A percentile compares a stretch with the other conserved stretches of the same genome.
Conservation (phyloP, 1,284 basidiomycete species). For the Rhodofomes roseus region DNA sequence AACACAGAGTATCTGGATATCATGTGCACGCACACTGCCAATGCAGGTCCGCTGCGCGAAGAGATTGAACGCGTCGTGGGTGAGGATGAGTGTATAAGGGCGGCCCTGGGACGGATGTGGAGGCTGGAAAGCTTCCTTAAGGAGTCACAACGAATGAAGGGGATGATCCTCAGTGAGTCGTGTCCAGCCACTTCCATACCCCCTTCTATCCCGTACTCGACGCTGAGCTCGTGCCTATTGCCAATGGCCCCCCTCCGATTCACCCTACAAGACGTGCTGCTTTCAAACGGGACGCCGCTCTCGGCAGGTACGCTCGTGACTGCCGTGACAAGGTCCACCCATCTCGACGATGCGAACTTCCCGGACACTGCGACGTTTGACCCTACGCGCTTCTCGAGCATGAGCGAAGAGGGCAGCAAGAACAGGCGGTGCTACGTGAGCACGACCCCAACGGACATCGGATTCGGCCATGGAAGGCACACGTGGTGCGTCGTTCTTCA, state of each 20-base stretch:
- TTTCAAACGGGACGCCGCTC: constrained; percentile 40
- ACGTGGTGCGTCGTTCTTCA: constrained; percentile 24
- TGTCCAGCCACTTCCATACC: neutral
- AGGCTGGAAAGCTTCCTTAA: constrained; percentile 51
- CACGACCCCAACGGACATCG: constrained; percentile 18
- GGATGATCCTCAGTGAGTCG: constrained; percentile 17
- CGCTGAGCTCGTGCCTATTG: no score
- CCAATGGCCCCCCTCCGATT: constrained; percentile 11
- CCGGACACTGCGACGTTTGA: constrained; percentile 34
- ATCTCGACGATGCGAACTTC: constrained; percentile 38
- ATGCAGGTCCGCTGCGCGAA: constrained; percentile 17
- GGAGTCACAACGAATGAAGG: constrained; percentile 36
- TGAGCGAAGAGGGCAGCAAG: constrained; percentile 23
- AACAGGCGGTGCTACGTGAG: constrained; percentile 20
- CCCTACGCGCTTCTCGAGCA: constrained; percentile 41
- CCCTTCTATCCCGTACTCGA: neutral
- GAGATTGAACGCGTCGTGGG: constrained; percentile 17
- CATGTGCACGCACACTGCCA: constrained; percentile 7
- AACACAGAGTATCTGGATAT: neutral
- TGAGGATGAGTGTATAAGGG: constrained; percentile 36
- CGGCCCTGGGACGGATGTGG: constrained; percentile 37
- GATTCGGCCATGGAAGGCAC: constrained; percentile 23
- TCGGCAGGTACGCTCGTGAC: constrained; percentile 39
- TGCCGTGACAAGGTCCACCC: constrained; percentile 36
- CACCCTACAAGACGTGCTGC: constrained; percentile 31